Conservation (phyloP, 73 alveolate genomes). For the Tetrahymena malaccensis region DNA sequence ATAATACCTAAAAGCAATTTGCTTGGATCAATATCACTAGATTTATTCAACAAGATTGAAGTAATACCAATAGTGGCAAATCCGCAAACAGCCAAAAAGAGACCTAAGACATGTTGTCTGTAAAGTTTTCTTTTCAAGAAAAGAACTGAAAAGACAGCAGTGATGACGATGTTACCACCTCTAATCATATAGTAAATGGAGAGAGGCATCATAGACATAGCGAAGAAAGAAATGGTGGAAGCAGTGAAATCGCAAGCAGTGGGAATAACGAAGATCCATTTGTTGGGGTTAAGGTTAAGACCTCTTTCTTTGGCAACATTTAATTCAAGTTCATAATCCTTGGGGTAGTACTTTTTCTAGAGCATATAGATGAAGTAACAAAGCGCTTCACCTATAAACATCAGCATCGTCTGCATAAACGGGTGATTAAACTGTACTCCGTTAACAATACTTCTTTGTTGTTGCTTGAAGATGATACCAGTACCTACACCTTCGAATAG, state of each 20-base stretch:
- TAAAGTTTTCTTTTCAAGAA: slow-evolving; percentile 66
- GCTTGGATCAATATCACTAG: slow-evolving; percentile 6
- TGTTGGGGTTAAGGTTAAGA: slow-evolving; percentile 1
- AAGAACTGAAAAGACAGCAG: slow-evolving; percentile 58
- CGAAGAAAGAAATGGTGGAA: slow-evolving; percentile 73
- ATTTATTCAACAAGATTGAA: slow-evolving; percentile 24
- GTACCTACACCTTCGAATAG: not conserved
- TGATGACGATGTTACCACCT: slow-evolving; percentile 79
- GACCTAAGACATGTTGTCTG: slow-evolving; percentile 62
- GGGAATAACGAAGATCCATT: slow-evolving; percentile 54
- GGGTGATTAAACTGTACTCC: slow-evolving; percentile 60
- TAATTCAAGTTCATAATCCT: slow-evolving; percentile 5
- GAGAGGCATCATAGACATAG: slow-evolving; percentile 67
- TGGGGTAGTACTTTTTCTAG: not conserved
- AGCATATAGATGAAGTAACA: slow-evolving; percentile 34
- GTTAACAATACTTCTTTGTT: slow-evolving; percentile 11
- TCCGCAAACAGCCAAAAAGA: slow-evolving; percentile 59
- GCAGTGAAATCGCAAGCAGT: slow-evolving; percentile 74
- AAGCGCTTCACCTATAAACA: slow-evolving; percentile 58
- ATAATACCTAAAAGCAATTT: not conserved
- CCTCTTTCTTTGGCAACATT: slow-evolving; percentile 7
- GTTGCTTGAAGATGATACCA: slow-evolving; percentile 3
- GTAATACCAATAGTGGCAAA: slow-evolving; percentile 65
- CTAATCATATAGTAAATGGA: slow-evolving; percentile 89
- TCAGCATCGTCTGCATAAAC: slow-evolving; percentile 46